A percentile compares a stretch with the other conserved stretches of the same genome.
Conservation (phyloP, 495 filamentous ascomycete species). For the Podospora comata region DNA sequence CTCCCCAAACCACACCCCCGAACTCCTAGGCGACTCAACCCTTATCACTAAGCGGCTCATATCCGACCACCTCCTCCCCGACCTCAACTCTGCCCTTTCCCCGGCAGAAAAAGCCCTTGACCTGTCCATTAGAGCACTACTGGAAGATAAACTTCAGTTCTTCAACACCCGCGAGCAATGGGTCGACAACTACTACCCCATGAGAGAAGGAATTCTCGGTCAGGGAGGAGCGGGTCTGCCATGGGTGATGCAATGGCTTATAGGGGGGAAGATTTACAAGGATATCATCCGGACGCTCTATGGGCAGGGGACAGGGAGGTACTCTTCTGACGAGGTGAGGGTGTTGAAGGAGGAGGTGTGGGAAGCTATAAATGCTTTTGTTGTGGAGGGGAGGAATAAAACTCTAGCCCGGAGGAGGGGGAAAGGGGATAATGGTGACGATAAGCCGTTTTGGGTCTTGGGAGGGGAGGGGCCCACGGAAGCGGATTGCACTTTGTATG, state of each 20-base stretch:
- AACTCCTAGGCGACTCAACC: conserved; percentile 45
- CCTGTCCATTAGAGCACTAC: conserved; percentile 48
- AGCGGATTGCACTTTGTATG: conserved; percentile 55
- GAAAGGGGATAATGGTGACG: conserved; percentile 12
- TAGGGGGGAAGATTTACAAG: conserved; percentile 54
- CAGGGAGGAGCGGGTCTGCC: conserved; percentile 34
- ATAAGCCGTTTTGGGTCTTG: conserved; percentile 54
- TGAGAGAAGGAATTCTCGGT: conserved; percentile 51
- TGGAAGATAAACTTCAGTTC: conserved; percentile 63
- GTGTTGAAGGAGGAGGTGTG: conserved; percentile 50
- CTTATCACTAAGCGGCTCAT: conserved; percentile 51
- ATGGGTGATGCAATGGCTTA: conserved; percentile 49
- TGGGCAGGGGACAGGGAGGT: conserved; percentile 56
- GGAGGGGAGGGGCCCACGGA: conserved; percentile 55
- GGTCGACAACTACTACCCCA: conserved; percentile 59
- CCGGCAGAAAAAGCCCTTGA: conserved; percentile 45
- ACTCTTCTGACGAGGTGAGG: conserved; percentile 47
- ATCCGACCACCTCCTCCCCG: conserved; percentile 39
- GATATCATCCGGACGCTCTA: conserved; percentile 40
- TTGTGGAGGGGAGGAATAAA: conserved; percentile 9
- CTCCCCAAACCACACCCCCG: background rate
- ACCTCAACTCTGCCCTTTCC: conserved; percentile 46
- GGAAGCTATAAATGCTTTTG: conserved; percentile 46
- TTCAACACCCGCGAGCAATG: conserved; percentile 50
- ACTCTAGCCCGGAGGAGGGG: conserved; percentile 10